Conservation (phyloP, 495 filamentous ascomycete genomes). For the Xylaria venustula region DNA sequence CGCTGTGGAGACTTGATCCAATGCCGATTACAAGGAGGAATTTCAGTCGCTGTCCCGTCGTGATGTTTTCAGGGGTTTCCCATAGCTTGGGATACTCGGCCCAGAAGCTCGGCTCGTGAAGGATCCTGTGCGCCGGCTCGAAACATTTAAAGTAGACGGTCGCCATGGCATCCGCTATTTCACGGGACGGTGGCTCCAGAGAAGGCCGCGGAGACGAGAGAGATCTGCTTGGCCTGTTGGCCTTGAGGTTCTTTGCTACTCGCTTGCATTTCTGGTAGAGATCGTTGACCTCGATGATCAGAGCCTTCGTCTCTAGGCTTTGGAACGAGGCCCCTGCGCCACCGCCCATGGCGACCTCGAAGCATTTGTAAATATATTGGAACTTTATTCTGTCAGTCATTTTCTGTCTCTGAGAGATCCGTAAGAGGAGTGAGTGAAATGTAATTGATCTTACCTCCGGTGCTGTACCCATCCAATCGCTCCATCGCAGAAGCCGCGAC, state of each 20-base stretch:
- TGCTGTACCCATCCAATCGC: constrained; percentile 40
- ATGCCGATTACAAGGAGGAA: constrained; percentile 55
- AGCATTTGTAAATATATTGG: constrained; percentile 17
- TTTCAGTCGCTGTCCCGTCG: constrained; percentile 42
- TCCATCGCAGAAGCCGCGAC: constrained; percentile 42
- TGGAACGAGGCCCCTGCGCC: constrained; percentile 10
- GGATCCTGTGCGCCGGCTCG: constrained; percentile 56
- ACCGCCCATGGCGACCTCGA: constrained; percentile 7
- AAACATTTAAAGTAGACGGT: constrained; percentile 55
- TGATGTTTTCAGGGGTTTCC: constrained; percentile 34
- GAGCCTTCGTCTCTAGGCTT: constrained; percentile 19
- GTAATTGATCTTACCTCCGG: constrained; percentile 38
- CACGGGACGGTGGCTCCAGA: constrained; percentile 44
- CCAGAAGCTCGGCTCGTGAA: constrained; percentile 58
- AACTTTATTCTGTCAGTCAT: constrained; percentile 18
- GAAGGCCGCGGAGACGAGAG: constrained; percentile 20
- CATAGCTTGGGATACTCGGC: constrained; percentile 53
- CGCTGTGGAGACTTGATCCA: constrained; percentile 47
- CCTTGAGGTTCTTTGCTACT: constrained; percentile 27
- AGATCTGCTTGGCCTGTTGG: constrained; percentile 26
- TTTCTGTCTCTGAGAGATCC: too few species aligned
- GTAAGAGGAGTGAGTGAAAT: not conserved
- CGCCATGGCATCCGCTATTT: constrained; percentile 52
- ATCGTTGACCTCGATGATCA: constrained; percentile 27
- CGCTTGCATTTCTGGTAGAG: constrained; percentile 36